Conservation (phyloP, 805 yeast genomes). For the Isabelozyma pseudorhagii region DNA sequence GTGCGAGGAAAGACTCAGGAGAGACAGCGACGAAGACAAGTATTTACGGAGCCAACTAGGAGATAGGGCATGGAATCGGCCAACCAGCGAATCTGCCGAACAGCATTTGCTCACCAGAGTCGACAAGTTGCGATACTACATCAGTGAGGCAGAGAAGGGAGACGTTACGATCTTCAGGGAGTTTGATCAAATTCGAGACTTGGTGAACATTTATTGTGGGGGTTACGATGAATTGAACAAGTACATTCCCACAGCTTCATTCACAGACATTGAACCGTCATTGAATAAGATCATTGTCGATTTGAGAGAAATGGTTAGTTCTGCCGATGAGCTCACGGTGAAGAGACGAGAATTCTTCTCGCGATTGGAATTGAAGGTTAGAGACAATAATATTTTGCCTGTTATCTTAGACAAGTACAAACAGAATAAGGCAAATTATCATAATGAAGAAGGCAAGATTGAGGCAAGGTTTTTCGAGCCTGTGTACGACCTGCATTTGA, state of each 20-base stretch:
- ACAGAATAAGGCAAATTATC: conserved; percentile 9
- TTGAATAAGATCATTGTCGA: conserved; percentile 27
- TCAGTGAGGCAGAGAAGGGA: conserved; percentile 57
- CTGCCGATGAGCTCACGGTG: conserved; percentile 25
- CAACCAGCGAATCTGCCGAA: conserved; percentile 44
- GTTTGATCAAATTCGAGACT: conserved; percentile 46
- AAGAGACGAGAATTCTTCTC: conserved; percentile 40
- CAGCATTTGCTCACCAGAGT: conserved; percentile 37
- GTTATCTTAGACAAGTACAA: conserved; percentile 49
- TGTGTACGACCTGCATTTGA: conserved; percentile 40
- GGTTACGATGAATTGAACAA: conserved; percentile 30
- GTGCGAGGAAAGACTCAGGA: conserved; percentile 41
- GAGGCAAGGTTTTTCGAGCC: conserved; percentile 31
- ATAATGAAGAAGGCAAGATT: conserved; percentile 13
- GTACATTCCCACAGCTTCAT: conserved; percentile 40
- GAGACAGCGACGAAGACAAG: conserved; percentile 57
- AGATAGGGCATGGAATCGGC: conserved; percentile 51
- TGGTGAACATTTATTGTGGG: conserved; percentile 42
- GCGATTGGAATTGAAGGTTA: conserved; percentile 41
- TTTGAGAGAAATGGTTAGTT: conserved; percentile 31
- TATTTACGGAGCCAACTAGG: conserved; percentile 52
- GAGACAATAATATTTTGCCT: conserved; percentile 49
- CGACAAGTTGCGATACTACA: conserved; percentile 43
- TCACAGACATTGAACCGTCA: conserved; percentile 30
- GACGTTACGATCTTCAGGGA: conserved; percentile 52